phyloP scores from a whole-genome alignment of 2,329 filamentous ascomycete species.

The Clonostachys byssicola region DNA sequence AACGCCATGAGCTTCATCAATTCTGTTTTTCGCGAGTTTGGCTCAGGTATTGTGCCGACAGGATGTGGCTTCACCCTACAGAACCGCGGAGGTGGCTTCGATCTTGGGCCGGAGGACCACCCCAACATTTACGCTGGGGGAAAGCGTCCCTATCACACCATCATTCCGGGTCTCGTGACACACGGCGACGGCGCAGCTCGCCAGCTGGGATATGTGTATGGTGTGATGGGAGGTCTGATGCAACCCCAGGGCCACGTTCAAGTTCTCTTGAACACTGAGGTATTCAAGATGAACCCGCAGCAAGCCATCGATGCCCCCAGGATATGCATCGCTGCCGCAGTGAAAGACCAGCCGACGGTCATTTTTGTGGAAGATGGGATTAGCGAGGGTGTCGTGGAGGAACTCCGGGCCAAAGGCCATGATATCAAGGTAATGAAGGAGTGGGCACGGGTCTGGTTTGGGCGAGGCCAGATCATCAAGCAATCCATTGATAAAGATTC shows the following conservation, averaged over 20 bases:
- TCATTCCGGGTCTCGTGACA: slow-evolving; percentile 89
- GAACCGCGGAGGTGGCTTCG: slow-evolving; percentile 88
- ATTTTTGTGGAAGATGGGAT: slow-evolving; percentile 77
- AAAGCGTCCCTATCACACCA: slow-evolving; percentile 95
- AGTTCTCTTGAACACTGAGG: slow-evolving; percentile 83
- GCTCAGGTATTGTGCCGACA: slow-evolving; percentile 77
- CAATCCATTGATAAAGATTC: slow-evolving; percentile 68
- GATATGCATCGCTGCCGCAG: slow-evolving; percentile 78
- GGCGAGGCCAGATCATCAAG: slow-evolving; percentile 81
- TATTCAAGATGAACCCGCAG: slow-evolving; percentile 79
- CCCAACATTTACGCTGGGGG: slow-evolving; percentile 76
- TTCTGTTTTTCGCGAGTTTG: slow-evolving; percentile 87
- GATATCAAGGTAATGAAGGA: slow-evolving; percentile 65
- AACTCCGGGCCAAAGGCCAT: slow-evolving; percentile 68
- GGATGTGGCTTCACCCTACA: slow-evolving; percentile 92
- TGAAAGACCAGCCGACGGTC: too few relatives aligned
- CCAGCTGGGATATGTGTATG: slow-evolving; percentile 82
- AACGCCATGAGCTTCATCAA: slow-evolving; percentile 98
- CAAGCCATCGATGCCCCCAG: slow-evolving; percentile 85
- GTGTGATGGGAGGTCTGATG: slow-evolving; percentile 98
- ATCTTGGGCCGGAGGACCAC: slow-evolving; percentile 60
- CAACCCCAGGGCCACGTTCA: slow-evolving; percentile 96
- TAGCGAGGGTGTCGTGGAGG: slow-evolving; percentile 59
- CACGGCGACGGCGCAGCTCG: slow-evolving; percentile 67
- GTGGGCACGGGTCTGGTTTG: slow-evolving; percentile 66